phyloP scores from a whole-genome alignment of 371 early-diverging fungal genomes.

The Mortierella sp. region DNA sequence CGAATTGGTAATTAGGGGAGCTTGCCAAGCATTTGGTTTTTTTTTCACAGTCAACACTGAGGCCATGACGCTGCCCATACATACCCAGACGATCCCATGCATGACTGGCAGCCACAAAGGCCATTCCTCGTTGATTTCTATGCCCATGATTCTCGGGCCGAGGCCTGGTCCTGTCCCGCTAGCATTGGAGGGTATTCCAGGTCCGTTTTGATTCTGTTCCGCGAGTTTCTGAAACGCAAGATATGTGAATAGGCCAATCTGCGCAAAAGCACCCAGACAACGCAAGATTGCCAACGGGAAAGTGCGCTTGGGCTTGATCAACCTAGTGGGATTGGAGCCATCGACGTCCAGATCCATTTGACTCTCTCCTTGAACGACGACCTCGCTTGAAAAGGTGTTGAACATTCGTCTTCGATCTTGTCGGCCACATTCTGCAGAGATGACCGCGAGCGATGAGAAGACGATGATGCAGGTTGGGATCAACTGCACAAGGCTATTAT shows the following conservation, averaged over 20 bases:
- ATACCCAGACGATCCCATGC: conserved; percentile 55
- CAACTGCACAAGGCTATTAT: conserved; percentile 37
- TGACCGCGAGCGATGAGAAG: conserved; percentile 49
- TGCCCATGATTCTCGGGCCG: neutral
- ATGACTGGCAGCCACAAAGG: conserved; percentile 53
- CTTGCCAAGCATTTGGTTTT: no score
- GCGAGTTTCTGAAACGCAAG: conserved; percentile 34
- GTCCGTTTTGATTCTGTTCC: conserved; percentile 13
- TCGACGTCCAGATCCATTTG: conserved; percentile 32
- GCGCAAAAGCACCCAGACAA: conserved; percentile 37
- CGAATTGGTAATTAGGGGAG: neutral
- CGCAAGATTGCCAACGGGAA: conserved; percentile 40
- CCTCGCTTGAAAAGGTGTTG: conserved; percentile 51
- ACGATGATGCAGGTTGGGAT: conserved; percentile 52
- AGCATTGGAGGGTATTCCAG: conserved; percentile 9
- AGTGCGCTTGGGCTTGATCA: conserved; percentile 53
- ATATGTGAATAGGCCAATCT: conserved; percentile 37
- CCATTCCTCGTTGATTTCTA: conserved; percentile 39
- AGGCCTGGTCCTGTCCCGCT: neutral
- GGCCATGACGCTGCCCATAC: no score
- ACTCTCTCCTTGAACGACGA: conserved; percentile 46
- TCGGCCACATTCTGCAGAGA: conserved; percentile 51
- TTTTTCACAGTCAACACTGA: no score
- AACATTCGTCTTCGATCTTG: conserved; percentile 51
- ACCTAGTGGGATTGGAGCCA: conserved; percentile 5